Evolutionary conservation across 805 yeast species (phyloP).

Genomic region (Candida awuae): DNA sequence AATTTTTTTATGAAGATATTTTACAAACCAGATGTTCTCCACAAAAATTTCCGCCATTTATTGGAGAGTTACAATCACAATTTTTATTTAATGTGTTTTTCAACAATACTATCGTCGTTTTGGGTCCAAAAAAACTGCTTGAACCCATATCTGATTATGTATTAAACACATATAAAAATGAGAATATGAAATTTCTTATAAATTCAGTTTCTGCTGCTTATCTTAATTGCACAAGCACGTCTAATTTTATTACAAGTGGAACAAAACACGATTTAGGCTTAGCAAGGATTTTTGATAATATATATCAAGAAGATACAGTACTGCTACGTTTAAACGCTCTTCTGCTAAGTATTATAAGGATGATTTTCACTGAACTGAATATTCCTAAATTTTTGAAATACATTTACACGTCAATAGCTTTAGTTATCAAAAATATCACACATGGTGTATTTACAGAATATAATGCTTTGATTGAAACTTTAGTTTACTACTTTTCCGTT

Average conservation of each 20-base stretch:
- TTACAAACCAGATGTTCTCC: too few relatives aligned
- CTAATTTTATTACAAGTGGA: too few relatives aligned
- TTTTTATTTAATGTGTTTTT: slow-evolving; percentile 1
- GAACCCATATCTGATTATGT: neutral
- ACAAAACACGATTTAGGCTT: neutral
- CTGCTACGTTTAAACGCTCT: neutral
- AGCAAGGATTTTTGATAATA: neutral
- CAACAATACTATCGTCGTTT: neutral
- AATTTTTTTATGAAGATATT: too few relatives aligned
- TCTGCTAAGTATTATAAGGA: neutral
- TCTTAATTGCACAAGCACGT: too few relatives aligned
- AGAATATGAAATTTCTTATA: neutral
- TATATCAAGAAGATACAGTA: too few relatives aligned
- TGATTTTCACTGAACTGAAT: neutral
- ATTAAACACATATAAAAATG: neutral
- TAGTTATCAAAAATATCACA: neutral
- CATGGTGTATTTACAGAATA: neutral
- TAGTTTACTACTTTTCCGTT: slow-evolving; percentile 1
- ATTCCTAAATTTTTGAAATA: neutral
- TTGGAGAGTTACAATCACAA: neutral
- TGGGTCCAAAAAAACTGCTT: neutral
- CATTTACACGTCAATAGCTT: neutral
- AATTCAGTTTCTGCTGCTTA: neutral
- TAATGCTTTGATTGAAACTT: neutral
- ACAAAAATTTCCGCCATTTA: neutral